Percentiles rank a stretch among this genome's conserved stretches.
Conservation (phyloP, 1,284 basidiomycete genomes). For the Kalmanozyma brasiliensis region DNA sequence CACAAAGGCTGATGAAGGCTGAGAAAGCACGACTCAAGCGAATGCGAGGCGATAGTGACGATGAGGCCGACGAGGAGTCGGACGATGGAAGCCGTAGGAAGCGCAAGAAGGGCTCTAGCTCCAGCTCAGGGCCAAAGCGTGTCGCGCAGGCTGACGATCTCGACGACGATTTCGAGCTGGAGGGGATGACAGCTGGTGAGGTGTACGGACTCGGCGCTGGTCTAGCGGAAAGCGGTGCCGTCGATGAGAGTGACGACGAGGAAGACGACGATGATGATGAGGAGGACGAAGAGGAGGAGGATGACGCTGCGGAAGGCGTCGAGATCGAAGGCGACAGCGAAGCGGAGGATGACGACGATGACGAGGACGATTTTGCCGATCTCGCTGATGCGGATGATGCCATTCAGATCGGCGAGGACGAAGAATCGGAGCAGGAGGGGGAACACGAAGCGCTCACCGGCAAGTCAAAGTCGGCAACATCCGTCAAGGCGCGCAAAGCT, state of each 20-base stretch:
- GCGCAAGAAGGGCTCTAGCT: slow-evolving; percentile 63
- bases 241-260: slow-evolving; percentile 67
- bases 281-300: slow-evolving; percentile 60
- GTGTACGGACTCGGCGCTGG: slow-evolving; percentile 60
- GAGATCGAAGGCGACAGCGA: slow-evolving; percentile 50
- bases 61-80: slow-evolving; percentile 64
- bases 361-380: slow-evolving; percentile 60
- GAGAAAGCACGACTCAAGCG: slow-evolving; percentile 82
- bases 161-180: slow-evolving; percentile 82
- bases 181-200: slow-evolving; percentile 55
- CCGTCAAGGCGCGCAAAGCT: slow-evolving; percentile 14
- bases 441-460: slow-evolving; percentile 42
- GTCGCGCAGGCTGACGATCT: slow-evolving; percentile 79
- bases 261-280: slow-evolving; percentile 68
- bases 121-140: slow-evolving; percentile 69
- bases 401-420: slow-evolving; percentile 52
- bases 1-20: slow-evolving; percentile 84
- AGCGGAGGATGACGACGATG: slow-evolving; percentile 71
- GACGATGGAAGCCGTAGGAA: slow-evolving; percentile 50
- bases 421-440: slow-evolving; percentile 56
- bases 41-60: slow-evolving; percentile 83
- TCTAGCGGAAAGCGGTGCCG: slow-evolving; percentile 63
- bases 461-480: slow-evolving; percentile 11
- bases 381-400: slow-evolving; percentile 57
- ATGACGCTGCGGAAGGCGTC: slow-evolving; percentile 29